Percentiles rank a stretch among this genome's conserved stretches.
Conservation (phyloP, 371 early-diverging fungal genomes). For the Mucor circinelloides region DNA sequence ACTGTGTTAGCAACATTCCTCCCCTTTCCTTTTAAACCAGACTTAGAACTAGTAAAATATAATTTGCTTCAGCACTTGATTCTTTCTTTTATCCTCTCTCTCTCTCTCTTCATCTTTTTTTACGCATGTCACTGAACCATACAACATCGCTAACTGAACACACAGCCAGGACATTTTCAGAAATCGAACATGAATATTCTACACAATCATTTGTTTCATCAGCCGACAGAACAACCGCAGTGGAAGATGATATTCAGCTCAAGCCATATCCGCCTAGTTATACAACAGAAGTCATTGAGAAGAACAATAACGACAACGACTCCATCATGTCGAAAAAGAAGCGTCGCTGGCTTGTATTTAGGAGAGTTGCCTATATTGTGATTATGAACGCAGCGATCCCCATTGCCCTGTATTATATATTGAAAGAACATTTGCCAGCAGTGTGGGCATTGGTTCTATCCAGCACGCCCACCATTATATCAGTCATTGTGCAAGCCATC, state of each 20-base stretch:
- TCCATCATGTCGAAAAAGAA: slow-evolving; percentile 14
- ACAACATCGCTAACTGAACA: slow-evolving; percentile 1
- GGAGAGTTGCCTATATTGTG: slow-evolving; percentile 22
- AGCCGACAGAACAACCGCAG: slow-evolving; percentile 6
- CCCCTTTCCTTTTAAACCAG: slow-evolving; percentile 23
- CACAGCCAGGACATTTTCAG: slow-evolving; percentile 10
- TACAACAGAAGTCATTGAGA: background rate
- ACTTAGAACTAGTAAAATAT: slow-evolving; percentile 2
- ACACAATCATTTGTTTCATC: slow-evolving; percentile 5
- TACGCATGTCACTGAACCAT: background rate
- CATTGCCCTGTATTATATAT: slow-evolving; percentile 36
- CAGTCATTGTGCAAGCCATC: slow-evolving; percentile 38
- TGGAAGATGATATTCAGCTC: slow-evolving; percentile 7
- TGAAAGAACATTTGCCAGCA: slow-evolving; percentile 36
- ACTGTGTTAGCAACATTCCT: slow-evolving; percentile 13
- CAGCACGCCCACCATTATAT: slow-evolving; percentile 41
- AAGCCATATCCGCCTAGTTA: slow-evolving; percentile 4
- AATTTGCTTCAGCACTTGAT: background rate
- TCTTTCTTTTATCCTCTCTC: slow-evolving; percentile 10
- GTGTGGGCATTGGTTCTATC: slow-evolving; percentile 50
- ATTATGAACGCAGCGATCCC: slow-evolving; percentile 45
- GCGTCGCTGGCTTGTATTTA: slow-evolving; percentile 14
- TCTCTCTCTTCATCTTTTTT: background rate
- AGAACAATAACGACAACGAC: background rate
- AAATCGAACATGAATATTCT: slow-evolving; percentile 3